Evolutionary conservation across 2,329 filamentous ascomycete genomes (phyloP), one percentile per base, ranked within the genome.

Genomic region (Fusarium ramigenum): DNA sequence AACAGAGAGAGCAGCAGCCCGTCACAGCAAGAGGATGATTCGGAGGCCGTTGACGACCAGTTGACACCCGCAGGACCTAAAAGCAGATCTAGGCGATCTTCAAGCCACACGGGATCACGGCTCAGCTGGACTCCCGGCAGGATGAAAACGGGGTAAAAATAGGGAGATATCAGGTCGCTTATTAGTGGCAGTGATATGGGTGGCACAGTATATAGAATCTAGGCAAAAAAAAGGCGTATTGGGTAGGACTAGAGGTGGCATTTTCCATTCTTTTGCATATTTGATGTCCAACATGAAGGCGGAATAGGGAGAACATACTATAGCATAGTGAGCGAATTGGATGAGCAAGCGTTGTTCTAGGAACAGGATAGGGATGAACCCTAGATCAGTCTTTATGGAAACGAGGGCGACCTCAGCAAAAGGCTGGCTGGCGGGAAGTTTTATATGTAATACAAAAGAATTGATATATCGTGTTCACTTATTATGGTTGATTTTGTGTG

Each of bases 361-460:
- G 42, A 59, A 11, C 44, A 50, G 32, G 52, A 56, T 23, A 44
- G 28, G 59, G 46, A 43, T 42, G 34, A 43, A 30, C n/a, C 50
- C 52, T 56, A 49, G 61, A 60, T 42, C 72, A 69, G 60, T 65
- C 46, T 72, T 74, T 57, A 53, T 50, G 32, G 30, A 69, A 42
- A 53, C 23, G 57, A 65, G 52, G 64, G 71, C 59, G 49, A 59
- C 59, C 42, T 62, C 62, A 46, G 58, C 43, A 54, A 59, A 39
- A 59, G 50, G 52, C 50, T 39, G 61, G 49, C 59, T 49, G 58
- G 44, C 18, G 60, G 43, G 43, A 42, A n/a, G 60, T 74, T 46
- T 46, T 69, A 69, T 75, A 72, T 74, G 72, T 74, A 75, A 69
- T 72, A 69, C 58, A 74, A 74, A 69, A 72, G 68, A 75, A 75